phyloP scores from a whole-genome alignment of 345 rosid genomes.

The Lenwebbia sp. region DNA sequence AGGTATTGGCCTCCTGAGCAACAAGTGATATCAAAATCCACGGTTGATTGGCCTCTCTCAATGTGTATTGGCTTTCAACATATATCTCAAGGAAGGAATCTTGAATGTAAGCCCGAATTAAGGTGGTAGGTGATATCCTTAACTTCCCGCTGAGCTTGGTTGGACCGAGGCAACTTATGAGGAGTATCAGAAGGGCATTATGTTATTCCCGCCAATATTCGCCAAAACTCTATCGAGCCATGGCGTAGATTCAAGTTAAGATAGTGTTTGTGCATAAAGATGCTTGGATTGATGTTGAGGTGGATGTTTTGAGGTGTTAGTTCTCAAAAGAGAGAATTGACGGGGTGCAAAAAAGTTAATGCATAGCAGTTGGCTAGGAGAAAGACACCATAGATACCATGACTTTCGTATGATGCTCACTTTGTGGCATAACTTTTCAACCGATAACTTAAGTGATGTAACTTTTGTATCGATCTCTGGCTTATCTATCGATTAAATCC shows the following conservation, averaged over 20 bases:
- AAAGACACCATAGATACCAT: fast-evolving
- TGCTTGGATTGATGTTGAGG: fast-evolving
- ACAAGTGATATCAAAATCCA: not conserved
- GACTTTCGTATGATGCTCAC: fast-evolving
- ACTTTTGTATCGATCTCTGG: fast-evolving
- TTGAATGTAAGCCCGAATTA: not conserved
- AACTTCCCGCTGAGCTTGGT: fast-evolving
- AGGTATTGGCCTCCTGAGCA: fast-evolving
- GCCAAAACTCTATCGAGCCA: fast-evolving
- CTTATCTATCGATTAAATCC: not conserved
- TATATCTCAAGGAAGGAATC: not conserved
- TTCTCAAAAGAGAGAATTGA: fast-evolving
- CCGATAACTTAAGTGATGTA: fast-evolving
- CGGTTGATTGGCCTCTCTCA: not conserved
- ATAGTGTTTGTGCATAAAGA: fast-evolving
- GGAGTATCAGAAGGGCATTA: not conserved
- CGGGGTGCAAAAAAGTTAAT: fast-evolving
- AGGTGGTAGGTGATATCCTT: not conserved
- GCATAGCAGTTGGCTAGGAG: fast-evolving
- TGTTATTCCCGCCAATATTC: not conserved
- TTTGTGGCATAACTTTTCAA: fast-evolving
- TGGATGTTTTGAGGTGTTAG: fast-evolving
- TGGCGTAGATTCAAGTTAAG: not conserved
- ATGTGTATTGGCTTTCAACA: not conserved
- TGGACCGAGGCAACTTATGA: fast-evolving